These are phyloP conservation scores for Trifolium fragiferum DNA, from an alignment of 306 rosid species.

Conservation along the genomic window DNA sequence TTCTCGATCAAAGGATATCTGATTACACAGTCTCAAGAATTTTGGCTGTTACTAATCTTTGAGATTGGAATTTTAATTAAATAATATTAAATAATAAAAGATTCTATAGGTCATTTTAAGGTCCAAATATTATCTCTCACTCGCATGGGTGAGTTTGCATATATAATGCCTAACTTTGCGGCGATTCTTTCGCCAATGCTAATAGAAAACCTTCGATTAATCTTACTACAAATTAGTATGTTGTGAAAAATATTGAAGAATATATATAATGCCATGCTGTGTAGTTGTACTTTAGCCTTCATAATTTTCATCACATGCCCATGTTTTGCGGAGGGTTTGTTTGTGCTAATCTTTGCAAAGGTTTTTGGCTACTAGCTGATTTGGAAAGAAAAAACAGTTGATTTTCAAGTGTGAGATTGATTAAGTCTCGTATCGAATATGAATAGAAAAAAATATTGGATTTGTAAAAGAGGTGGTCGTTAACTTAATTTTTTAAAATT, in stretches of 20 bases:
- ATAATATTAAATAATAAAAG: slow-evolving; percentile 31
- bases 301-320: slow-evolving; percentile 63
- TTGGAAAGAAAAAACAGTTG: neutral
- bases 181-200: slow-evolving; percentile 56
- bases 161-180: slow-evolving; percentile 58
- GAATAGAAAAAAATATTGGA: no score
- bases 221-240: slow-evolving; percentile 4
- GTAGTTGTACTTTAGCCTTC: slow-evolving; percentile 40
- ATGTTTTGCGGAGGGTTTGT: slow-evolving; percentile 58
- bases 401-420: no score
- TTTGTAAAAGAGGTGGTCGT: no score
- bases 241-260: slow-evolving; percentile 11
- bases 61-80: slow-evolving; percentile 40
- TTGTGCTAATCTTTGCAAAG: slow-evolving; percentile 7
- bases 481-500: no score
- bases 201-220: slow-evolving; percentile 31
- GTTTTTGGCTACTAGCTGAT: slow-evolving; percentile 48
- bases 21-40: slow-evolving; percentile 29
- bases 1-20: slow-evolving; percentile 28
- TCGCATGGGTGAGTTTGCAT: slow-evolving; percentile 43
- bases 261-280: slow-evolving; percentile 48
- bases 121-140: slow-evolving; percentile 35
- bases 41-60: slow-evolving; percentile 48
- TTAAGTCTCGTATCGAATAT: no score
- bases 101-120: slow-evolving; percentile 46